Evolutionary conservation across 352 stramenopile species (phyloP).

Genomic region (Stramenopiles sp.): DNA sequence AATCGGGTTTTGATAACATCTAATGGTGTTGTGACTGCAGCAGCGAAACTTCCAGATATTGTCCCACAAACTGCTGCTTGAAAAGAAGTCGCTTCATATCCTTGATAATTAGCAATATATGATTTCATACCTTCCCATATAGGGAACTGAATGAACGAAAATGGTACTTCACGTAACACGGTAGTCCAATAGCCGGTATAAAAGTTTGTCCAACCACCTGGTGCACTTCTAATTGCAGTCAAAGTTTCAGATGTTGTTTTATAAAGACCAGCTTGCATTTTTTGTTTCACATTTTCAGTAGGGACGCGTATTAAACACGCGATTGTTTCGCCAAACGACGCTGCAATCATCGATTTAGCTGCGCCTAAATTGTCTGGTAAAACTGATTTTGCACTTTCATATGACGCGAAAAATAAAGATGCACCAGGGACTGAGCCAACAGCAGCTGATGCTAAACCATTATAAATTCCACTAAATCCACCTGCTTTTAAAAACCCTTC

Average conservation of each 20-base stretch:
- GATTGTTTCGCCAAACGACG: conserved; percentile 75
- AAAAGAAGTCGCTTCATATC: conserved; percentile 16
- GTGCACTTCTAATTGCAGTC: conserved; percentile 42
- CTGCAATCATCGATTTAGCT: conserved; percentile 79
- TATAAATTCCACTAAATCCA: conserved; percentile 80
- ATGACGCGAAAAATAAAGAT: conserved; percentile 53
- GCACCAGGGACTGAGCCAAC: conserved; percentile 64
- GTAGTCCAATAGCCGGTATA: conserved; percentile 93
- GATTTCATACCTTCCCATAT: conserved; percentile 91
- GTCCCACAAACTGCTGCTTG: conserved; percentile 83
- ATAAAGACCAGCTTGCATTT: conserved; percentile 85
- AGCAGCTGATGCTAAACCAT: conserved; percentile 60
- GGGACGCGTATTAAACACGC: conserved; percentile 93
- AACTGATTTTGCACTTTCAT: conserved; percentile 31
- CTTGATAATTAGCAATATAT: not conserved
- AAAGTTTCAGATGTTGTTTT: conserved; percentile 41
- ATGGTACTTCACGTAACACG: conserved; percentile 94
- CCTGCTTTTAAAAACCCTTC: conserved; percentile 87
- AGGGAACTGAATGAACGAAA: conserved; percentile 98
- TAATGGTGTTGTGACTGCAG: conserved; percentile 91
- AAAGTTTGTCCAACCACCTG: conserved; percentile 51
- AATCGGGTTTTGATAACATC: conserved; percentile 96
- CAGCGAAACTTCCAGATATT: conserved; percentile 76
- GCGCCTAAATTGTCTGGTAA: conserved; percentile 23
- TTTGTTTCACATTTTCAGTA: conserved; percentile 96